Conservation (phyloP, 495 filamentous ascomycete species). For the Annulohypoxylon bovei region DNA sequence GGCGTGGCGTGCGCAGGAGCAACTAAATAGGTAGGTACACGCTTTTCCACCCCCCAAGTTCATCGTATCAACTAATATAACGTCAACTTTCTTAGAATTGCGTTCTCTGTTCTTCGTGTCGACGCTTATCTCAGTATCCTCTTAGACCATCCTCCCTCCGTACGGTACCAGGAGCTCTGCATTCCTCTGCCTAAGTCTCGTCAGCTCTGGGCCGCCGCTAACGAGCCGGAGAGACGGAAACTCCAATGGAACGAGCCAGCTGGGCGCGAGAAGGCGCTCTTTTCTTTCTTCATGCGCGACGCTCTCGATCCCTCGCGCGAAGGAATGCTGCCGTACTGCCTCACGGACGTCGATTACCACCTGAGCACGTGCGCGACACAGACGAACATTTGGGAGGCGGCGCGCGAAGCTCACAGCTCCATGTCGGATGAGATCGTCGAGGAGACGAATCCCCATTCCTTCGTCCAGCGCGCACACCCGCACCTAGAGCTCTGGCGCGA, state of each 20-base stretch:
- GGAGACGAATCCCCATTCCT: slow-evolving; percentile 22
- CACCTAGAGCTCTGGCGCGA: slow-evolving; percentile 38
- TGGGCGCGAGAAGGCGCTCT: slow-evolving; percentile 46
- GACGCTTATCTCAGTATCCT: slow-evolving; percentile 48
- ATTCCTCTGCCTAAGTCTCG: slow-evolving; percentile 46
- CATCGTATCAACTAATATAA: background rate
- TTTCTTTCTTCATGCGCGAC: slow-evolving; percentile 47
- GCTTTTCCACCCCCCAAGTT: background rate
- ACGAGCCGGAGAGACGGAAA: slow-evolving; percentile 42
- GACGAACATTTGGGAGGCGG: slow-evolving; percentile 43
- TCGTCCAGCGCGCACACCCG: slow-evolving; percentile 24
- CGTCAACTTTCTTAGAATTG: slow-evolving; percentile 32
- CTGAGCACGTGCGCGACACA: slow-evolving; percentile 46
- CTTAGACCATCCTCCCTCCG: slow-evolving; percentile 43
- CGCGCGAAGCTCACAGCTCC: slow-evolving; percentile 44
- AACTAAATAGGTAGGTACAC: slow-evolving; percentile 47
- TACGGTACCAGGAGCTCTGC: slow-evolving; percentile 49
- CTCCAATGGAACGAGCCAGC: slow-evolving; percentile 50
- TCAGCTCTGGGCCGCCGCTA: slow-evolving; percentile 42
- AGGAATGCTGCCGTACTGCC: slow-evolving; percentile 36
- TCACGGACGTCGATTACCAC: slow-evolving; percentile 48
- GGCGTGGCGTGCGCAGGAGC: slow-evolving; percentile 48
- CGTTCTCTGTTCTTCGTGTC: slow-evolving; percentile 45
- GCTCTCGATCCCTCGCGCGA: slow-evolving; percentile 25
- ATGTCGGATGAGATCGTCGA: slow-evolving; percentile 44